phyloP scores from a whole-genome alignment of 768 basidiomycete species.

The Sistotremastrum niveocremeum region DNA sequence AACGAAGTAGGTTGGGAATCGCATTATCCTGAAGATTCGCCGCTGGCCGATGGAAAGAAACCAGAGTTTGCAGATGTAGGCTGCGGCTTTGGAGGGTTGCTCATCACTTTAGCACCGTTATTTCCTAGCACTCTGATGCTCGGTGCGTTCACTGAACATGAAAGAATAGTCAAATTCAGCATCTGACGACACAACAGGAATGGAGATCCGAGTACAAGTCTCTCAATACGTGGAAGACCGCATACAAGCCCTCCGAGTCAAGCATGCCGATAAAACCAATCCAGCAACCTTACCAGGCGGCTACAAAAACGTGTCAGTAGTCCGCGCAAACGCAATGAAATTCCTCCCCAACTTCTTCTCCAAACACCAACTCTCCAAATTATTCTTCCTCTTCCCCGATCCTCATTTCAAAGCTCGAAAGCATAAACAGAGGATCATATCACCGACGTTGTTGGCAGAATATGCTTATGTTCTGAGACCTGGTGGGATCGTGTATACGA shows the following conservation, averaged over 20 bases:
- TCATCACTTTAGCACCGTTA: slow-evolving; percentile 77
- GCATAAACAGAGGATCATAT: slow-evolving; percentile 98
- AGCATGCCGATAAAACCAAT: slow-evolving; percentile 19
- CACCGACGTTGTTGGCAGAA: slow-evolving; percentile 92
- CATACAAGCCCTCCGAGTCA: slow-evolving; percentile 80
- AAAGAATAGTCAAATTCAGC: slow-evolving; percentile 1
- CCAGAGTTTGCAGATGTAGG: slow-evolving; percentile 97
- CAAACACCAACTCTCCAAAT: slow-evolving; percentile 78
- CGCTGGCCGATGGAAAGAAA: slow-evolving; percentile 30
- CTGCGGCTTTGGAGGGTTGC: slow-evolving; percentile 92
- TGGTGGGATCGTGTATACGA: slow-evolving; percentile 95
- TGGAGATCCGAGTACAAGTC: slow-evolving; percentile 96
- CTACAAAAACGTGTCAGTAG: slow-evolving; percentile 83
- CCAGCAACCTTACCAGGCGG: slow-evolving; percentile 22
- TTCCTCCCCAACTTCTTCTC: slow-evolving; percentile 93
- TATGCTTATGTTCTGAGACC: slow-evolving; percentile 88
- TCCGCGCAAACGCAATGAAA: slow-evolving; percentile 97
- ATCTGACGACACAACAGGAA: slow-evolving; percentile 34
- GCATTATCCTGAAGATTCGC: slow-evolving; percentile 66
- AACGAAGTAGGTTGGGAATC: slow-evolving; percentile 62
- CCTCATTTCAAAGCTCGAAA: slow-evolving; percentile 97
- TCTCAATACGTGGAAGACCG: slow-evolving; percentile 93
- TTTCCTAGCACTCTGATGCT: slow-evolving; percentile 91
- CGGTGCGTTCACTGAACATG: slow-evolving; percentile 38
- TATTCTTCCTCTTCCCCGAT: slow-evolving; percentile 98